A percentile compares a stretch with the other conserved stretches of the same genome.
Conservation (phyloP, 257 asterid genomes). For the Osmanthus fragrans region DNA sequence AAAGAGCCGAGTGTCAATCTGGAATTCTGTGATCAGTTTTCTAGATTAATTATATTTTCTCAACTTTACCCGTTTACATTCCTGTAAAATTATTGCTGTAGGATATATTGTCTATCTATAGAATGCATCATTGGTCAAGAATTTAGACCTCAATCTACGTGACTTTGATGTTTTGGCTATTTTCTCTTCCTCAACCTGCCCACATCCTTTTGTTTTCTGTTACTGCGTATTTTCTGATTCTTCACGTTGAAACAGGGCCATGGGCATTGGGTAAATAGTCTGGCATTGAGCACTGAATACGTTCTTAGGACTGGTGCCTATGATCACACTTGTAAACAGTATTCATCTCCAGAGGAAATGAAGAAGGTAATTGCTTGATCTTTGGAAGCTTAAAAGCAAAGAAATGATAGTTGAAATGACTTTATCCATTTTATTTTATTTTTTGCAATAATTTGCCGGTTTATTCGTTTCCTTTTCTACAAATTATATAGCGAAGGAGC, state of each 20-base stretch:
- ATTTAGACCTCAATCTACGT: not conserved
- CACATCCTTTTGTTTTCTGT: conserved; percentile 10
- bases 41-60: not conserved
- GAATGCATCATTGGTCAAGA: not conserved
- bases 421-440: not conserved
- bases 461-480: conserved; percentile 11
- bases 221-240: conserved; percentile 4
- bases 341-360: conserved; percentile 86
- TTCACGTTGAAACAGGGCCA: conserved; percentile 65
- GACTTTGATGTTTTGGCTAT: conserved; percentile 16
- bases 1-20: not conserved
- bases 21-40: not conserved
- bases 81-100: not conserved
- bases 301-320: conserved; percentile 93
- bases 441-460: not conserved
- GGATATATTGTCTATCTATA: not conserved
- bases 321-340: conserved; percentile 72
- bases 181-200: conserved; percentile 11
- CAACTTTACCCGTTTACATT: not conserved
- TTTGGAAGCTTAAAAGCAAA: conserved; percentile 5
- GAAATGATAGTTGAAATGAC: not conserved
- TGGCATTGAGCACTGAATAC: conserved; percentile 94
- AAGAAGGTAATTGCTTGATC: conserved; percentile 58
- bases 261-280: conserved; percentile 96
- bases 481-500: not conserved